Percentiles rank a stretch among this genome's conserved stretches.
Conservation (phyloP, 2,329 filamentous ascomycete species). For the Orbilia brochopaga region DNA sequence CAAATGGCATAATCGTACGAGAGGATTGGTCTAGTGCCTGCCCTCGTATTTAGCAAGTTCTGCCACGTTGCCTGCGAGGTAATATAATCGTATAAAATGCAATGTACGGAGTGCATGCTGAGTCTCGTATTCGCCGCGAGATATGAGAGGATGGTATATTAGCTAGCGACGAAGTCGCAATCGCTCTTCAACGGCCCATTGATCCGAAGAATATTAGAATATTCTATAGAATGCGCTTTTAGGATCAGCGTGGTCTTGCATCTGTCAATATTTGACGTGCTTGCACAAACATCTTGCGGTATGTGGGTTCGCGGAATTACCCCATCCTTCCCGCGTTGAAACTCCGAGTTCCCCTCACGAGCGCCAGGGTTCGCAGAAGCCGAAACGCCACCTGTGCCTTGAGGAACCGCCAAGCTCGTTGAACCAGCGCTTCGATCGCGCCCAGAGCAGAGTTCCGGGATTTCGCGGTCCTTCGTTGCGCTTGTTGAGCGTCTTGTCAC, state of each 20-base stretch:
- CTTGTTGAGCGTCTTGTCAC: conserved; percentile 2
- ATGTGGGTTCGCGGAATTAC: no score
- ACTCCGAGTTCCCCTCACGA: conserved; percentile 26
- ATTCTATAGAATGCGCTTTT: conserved; percentile 25
- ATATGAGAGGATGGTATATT: not conserved
- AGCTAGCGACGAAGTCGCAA: not conserved
- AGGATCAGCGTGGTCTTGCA: conserved; percentile 39
- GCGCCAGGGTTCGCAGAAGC: conserved; percentile 11
- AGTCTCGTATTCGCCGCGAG: conserved; percentile 9
- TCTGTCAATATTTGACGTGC: conserved; percentile 6
- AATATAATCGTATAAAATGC: conserved; percentile 7
- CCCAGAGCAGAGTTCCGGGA: conserved; percentile 26
- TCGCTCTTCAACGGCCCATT: conserved; percentile 37
- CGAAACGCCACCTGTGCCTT: conserved; percentile 36
- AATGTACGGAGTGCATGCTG: not conserved
- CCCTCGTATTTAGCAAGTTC: not conserved
- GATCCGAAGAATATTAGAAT: conserved; percentile 30
- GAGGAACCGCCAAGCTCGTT: conserved; percentile 35
- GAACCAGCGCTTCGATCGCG: conserved; percentile 21
- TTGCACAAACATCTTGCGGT: not conserved
- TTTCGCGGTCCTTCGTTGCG: conserved; percentile 4
- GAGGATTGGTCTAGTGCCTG: not conserved
- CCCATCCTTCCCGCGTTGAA: conserved; percentile 37
- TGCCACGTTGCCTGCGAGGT: conserved; percentile 3
- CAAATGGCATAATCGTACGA: not conserved